Percentiles rank a stretch among this genome's conserved stretches.
Conservation (phyloP, 2,329 filamentous ascomycete genomes). For the Phoma sp. region DNA sequence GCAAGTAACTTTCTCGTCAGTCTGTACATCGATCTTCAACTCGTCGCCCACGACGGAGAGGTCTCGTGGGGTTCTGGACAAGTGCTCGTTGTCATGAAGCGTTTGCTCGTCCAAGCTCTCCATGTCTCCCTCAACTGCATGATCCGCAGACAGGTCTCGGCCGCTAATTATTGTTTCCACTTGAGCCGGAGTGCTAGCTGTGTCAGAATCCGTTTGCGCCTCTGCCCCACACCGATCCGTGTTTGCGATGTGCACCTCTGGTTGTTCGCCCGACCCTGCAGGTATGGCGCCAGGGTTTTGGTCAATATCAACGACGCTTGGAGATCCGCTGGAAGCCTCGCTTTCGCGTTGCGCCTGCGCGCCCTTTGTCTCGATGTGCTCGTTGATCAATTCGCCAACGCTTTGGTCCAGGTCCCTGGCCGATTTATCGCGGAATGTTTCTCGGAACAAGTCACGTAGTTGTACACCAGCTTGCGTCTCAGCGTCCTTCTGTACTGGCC, state of each 20-base stretch:
- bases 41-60: neutral
- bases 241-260: neutral
- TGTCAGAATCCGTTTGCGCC: slow-evolving; percentile 4
- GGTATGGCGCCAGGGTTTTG: neutral
- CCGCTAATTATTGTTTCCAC: neutral
- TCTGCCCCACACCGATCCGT: slow-evolving; percentile 5
- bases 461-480: neutral
- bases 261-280: neutral
- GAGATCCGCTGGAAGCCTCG: neutral
- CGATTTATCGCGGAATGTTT: too few relatives aligned
- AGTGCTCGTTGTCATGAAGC: neutral
- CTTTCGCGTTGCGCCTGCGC: neutral
- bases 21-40: neutral
- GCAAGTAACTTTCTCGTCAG: neutral
- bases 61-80: neutral
- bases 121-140: neutral
- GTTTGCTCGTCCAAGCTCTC: neutral
- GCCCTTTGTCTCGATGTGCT: neutral
- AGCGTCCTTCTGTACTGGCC: neutral
- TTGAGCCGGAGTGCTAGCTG: neutral
- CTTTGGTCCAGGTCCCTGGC: neutral
- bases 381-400: neutral
- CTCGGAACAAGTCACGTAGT: too few relatives aligned
- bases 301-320: neutral
- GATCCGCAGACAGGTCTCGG: neutral